Conservation (phyloP, 306 rosid genomes). For the Gleditsia sinensis region DNA sequence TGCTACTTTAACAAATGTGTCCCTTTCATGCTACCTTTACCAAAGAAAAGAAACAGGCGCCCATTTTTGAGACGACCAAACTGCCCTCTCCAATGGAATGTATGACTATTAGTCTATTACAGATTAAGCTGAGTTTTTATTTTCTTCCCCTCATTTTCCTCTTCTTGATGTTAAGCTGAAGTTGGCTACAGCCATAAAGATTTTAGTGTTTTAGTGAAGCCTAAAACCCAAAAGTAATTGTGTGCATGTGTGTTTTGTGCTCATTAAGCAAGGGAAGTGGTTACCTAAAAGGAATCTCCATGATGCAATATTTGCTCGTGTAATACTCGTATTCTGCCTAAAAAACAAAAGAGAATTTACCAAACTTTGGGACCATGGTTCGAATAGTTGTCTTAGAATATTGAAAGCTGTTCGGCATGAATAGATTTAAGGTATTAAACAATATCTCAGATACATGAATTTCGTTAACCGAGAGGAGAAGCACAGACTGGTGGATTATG, state of each 20-base stretch:
- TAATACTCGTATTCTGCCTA: too few species aligned
- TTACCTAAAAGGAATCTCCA: not conserved
- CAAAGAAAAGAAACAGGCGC: conserved; percentile 10
- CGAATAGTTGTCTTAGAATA: not conserved
- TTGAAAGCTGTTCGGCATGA: not conserved
- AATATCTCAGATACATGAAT: not conserved
- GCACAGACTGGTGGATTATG: not conserved
- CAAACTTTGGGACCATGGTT: not conserved
- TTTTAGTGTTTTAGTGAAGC: not conserved
- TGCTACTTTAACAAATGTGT: conserved; percentile 36
- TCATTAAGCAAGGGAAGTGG: not conserved
- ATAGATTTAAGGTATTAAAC: not conserved
- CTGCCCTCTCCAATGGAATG: conserved; percentile 4
- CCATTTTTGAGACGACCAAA: conserved; percentile 7
- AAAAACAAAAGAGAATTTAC: not conserved
- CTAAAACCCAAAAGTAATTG: not conserved
- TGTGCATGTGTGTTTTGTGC: too few species aligned
- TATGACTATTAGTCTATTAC: not conserved
- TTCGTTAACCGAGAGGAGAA: not conserved
- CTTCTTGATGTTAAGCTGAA: too few species aligned
- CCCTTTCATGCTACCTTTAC: conserved; percentile 32
- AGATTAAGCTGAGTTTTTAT: not conserved
- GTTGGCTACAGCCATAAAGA: not conserved
- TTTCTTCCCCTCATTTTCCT: not conserved
- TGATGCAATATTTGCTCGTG: not conserved